Conservation (phyloP, 768 basidiomycete genomes). For the Trametes meyenii region DNA sequence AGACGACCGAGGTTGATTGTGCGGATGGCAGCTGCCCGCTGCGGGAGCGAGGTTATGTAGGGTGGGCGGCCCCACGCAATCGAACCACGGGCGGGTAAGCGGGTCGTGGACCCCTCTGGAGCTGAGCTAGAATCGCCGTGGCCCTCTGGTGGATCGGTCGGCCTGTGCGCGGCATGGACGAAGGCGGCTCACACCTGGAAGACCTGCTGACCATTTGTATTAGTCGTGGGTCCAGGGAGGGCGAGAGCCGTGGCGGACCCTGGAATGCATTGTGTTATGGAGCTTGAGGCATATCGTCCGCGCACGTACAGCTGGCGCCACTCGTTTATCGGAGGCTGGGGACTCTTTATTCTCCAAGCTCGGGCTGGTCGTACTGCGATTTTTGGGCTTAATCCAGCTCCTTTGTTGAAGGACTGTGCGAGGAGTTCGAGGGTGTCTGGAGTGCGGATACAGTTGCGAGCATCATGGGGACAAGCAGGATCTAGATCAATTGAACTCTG, state of each 20-base stretch:
- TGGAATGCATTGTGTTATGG: not conserved
- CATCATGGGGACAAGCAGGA: not conserved
- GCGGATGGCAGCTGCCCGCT: not conserved
- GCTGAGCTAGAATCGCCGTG: conserved; percentile 19
- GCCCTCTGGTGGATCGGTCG: conserved; percentile 16
- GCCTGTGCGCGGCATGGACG: not conserved
- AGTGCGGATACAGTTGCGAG: not conserved
- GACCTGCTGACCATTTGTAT: conserved; percentile 22
- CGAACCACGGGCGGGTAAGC: conserved; percentile 5
- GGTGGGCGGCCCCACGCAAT: conserved; percentile 1
- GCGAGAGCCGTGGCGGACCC: conserved; percentile 6
- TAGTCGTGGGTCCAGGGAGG: conserved; percentile 3
- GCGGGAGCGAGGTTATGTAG: conserved; percentile 15
- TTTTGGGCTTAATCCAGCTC: no score
- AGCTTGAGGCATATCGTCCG: not conserved
- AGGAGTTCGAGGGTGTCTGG: not conserved
- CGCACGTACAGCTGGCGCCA: no score
- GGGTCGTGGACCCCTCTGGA: conserved; percentile 13
- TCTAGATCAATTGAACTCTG: not conserved
- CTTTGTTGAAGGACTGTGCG: not conserved
- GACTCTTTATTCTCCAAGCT: no score
- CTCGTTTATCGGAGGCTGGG: no score
- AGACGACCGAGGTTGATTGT: conserved; percentile 3
- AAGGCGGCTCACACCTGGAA: not conserved
- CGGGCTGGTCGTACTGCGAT: no score